phyloP scores from a whole-genome alignment of 352 stramenopile genomes.

The Phytophthora pini region DNA sequence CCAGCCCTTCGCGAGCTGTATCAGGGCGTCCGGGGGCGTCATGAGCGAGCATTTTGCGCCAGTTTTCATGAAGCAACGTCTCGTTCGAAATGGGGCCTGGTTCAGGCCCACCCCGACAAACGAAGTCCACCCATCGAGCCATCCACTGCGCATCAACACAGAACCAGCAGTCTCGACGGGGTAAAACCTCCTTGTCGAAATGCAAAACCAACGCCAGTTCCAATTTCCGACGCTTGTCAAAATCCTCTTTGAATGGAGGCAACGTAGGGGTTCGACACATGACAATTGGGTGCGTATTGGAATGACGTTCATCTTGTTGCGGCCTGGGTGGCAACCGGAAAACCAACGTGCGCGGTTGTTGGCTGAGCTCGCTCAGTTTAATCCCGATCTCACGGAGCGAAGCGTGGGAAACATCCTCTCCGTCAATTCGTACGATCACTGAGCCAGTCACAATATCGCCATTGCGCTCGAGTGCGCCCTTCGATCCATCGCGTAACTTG shows the following conservation, averaged over 20 bases:
- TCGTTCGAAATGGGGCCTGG: constrained; percentile 77
- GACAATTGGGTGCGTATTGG: neutral
- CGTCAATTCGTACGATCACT: constrained; percentile 72
- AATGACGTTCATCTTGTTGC: constrained; percentile 9
- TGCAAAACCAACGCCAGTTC: constrained; percentile 72
- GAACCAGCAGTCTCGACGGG: constrained; percentile 79
- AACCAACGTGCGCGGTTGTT: constrained; percentile 47
- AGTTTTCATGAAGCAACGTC: constrained; percentile 43
- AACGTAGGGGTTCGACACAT: constrained; percentile 21
- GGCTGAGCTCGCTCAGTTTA: constrained; percentile 51
- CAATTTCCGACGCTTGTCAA: constrained; percentile 67
- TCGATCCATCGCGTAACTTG: constrained; percentile 59
- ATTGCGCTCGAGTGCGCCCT: constrained; percentile 57
- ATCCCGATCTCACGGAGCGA: constrained; percentile 45
- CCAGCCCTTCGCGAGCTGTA: constrained; percentile 46
- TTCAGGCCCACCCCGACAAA: constrained; percentile 50
- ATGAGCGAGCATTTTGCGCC: constrained; percentile 34
- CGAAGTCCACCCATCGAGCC: constrained; percentile 64
- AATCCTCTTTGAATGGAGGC: constrained; percentile 42
- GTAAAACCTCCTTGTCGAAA: constrained; percentile 60
- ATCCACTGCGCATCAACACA: constrained; percentile 76
- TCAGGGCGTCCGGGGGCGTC: constrained; percentile 52
- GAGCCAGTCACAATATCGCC: constrained; percentile 62
- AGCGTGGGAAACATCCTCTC: constrained; percentile 60
- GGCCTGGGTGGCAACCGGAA: constrained; percentile 49